Evolutionary conservation across 495 filamentous ascomycete species (phyloP).

Genomic region (Acidiella bohemica): DNA sequence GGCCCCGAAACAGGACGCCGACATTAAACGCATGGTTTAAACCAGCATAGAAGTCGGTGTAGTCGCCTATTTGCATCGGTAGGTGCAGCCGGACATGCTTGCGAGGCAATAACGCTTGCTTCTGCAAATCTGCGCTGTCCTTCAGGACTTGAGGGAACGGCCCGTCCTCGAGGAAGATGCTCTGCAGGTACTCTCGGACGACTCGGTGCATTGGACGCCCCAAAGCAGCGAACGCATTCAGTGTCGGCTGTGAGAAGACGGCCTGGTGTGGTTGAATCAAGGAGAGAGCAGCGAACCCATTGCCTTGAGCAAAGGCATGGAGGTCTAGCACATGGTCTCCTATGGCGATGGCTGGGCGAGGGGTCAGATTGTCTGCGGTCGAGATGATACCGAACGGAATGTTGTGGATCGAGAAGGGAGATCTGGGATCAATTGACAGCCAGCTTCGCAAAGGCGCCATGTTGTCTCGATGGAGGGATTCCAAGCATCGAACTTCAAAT

Average conservation of each 20-base stretch:
- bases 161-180: slow-evolving; percentile 50
- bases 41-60: slow-evolving; percentile 96
- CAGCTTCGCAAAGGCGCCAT: slow-evolving; percentile 47
- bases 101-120: slow-evolving; percentile 40
- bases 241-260: slow-evolving; percentile 54
- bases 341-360: slow-evolving; percentile 63
- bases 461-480: slow-evolving; percentile 10
- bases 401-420: slow-evolving; percentile 75
- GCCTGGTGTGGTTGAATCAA: slow-evolving; percentile 40
- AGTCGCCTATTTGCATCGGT: slow-evolving; percentile 83
- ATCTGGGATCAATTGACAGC: slow-evolving; percentile 49
- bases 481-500: too few species aligned
- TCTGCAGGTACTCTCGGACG: slow-evolving; percentile 61
- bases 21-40: slow-evolving; percentile 73
- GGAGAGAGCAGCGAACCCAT: slow-evolving; percentile 49
- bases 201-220: slow-evolving; percentile 56
- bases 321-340: slow-evolving; percentile 69
- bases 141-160: slow-evolving; percentile 45
- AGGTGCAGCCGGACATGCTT: slow-evolving; percentile 56
- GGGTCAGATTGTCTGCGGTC: slow-evolving; percentile 38
- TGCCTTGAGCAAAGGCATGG: slow-evolving; percentile 42
- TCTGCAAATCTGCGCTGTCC: slow-evolving; percentile 40
- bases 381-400: slow-evolving; percentile 87
- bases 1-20: slow-evolving; percentile 72
- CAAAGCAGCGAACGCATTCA: slow-evolving; percentile 74